Percentiles rank a stretch among this genome's conserved stretches.
Evolutionary conservation across 257 asterid genomes (phyloP).

Genomic region (Echites panduratus): DNA sequence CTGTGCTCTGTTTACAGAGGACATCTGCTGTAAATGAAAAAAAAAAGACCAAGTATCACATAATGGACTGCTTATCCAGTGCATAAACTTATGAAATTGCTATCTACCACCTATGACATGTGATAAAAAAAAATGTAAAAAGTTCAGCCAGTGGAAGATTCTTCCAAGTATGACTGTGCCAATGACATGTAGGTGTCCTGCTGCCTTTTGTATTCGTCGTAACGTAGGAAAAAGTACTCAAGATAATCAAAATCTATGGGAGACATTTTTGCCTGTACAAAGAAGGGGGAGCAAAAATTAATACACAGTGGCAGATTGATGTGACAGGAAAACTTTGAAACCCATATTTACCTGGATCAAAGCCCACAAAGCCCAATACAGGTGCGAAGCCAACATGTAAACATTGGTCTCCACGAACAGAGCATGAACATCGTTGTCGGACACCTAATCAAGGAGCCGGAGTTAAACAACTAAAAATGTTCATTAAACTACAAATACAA

Average conservation of each 20-base stretch:
- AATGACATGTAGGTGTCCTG: conserved; percentile 40
- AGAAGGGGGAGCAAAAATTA: conserved; percentile 13
- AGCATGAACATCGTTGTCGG: conserved; percentile 56
- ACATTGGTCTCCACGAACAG: conserved; percentile 63
- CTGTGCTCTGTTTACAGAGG: too few relatives aligned
- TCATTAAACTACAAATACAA: background rate
- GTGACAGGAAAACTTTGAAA: conserved; percentile 6
- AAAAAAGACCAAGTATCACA: too few relatives aligned
- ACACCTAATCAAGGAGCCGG: conserved; percentile 39
- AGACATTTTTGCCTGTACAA: conserved; percentile 88
- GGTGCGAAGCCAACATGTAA: conserved; percentile 84
- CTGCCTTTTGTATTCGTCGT: conserved; percentile 65
- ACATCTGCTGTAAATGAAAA: too few relatives aligned
- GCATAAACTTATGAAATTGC: too few relatives aligned
- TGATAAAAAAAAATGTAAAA: background rate
- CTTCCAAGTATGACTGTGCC: conserved; percentile 38
- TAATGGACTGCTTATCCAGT: too few relatives aligned
- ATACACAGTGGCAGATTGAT: background rate
- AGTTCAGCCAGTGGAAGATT: conserved; percentile 18
- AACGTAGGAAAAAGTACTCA: conserved; percentile 69
- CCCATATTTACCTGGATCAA: conserved; percentile 67
- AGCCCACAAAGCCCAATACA: conserved; percentile 96
- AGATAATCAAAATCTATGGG: conserved; percentile 86
- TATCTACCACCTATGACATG: too few relatives aligned
- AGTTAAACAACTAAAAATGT: background rate